Percentiles rank a stretch among this genome's conserved stretches.
phyloP scores from a whole-genome alignment of 345 rosid species.

The Sisymbrium altissimum region DNA sequence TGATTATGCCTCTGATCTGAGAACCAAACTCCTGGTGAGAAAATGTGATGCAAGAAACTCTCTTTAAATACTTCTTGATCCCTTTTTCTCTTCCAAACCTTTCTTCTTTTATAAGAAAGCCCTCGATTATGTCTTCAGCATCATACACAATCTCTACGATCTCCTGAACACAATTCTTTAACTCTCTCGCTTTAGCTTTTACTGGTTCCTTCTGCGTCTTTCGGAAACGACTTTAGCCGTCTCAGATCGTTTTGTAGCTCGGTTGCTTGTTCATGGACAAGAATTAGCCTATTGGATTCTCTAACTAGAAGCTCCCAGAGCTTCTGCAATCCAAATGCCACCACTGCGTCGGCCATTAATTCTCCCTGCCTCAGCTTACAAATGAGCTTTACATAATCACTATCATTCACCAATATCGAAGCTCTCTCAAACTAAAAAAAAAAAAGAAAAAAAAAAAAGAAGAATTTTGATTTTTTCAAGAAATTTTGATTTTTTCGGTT shows the following conservation, averaged over 20 bases:
- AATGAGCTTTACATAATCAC: too few relatives aligned
- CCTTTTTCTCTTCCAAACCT: neutral
- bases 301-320: neutral
- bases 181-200: neutral
- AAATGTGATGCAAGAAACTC: constrained; percentile 8
- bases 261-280: neutral
- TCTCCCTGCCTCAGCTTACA: neutral
- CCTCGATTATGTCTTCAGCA: neutral
- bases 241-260: neutral
- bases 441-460: too few relatives aligned
- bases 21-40: neutral
- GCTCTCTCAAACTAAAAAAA: too few relatives aligned
- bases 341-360: constrained; percentile 1
- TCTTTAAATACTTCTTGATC: neutral
- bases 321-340: neutral
- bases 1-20: constrained; percentile 5
- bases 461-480: too few relatives aligned
- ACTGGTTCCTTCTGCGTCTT: neutral
- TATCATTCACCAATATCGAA: too few relatives aligned
- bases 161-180: neutral
- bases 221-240: neutral
- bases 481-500: neutral
- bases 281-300: neutral
- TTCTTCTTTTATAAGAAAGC: neutral
- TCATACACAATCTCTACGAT: neutral